Evolutionary conservation across 2,329 filamentous ascomycete genomes (phyloP).

Genomic region (Bipolaris gigantea): DNA sequence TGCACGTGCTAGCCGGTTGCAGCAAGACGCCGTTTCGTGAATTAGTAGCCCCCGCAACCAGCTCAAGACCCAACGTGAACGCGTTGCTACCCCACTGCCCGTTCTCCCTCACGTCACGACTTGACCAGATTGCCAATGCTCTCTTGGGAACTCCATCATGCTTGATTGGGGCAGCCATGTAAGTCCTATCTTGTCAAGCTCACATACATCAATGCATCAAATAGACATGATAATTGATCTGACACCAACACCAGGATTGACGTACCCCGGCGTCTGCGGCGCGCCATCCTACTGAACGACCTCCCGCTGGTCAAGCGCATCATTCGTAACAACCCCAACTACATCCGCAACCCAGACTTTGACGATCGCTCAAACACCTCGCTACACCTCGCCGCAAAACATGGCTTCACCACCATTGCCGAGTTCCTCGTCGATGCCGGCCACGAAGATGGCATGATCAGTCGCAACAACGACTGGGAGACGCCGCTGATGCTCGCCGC

Average conservation of each 20-base stretch:
- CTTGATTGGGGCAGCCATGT: slow-evolving; percentile 28
- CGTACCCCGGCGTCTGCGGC: slow-evolving; percentile 73
- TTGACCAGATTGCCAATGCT: slow-evolving; percentile 2
- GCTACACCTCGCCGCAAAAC: slow-evolving; percentile 75
- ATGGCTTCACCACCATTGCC: slow-evolving; percentile 71
- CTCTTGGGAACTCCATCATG: slow-evolving; percentile 24
- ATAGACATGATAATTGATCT: background rate
- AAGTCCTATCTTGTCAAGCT: slow-evolving; percentile 8
- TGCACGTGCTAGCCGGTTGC: slow-evolving; percentile 24
- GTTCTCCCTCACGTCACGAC: slow-evolving; percentile 12
- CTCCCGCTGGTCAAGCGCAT: slow-evolving; percentile 74
- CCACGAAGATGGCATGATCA: slow-evolving; percentile 73
- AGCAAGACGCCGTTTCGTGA: slow-evolving; percentile 33
- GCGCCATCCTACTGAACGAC: slow-evolving; percentile 78
- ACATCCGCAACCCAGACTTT: slow-evolving; percentile 79
- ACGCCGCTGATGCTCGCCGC: slow-evolving; percentile 82
- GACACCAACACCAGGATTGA: slow-evolving; percentile 64
- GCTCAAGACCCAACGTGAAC: slow-evolving; percentile 8
- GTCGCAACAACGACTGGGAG: slow-evolving; percentile 76
- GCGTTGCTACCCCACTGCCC: slow-evolving; percentile 10
- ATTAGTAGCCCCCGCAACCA: slow-evolving; percentile 29
- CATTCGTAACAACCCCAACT: slow-evolving; percentile 68
- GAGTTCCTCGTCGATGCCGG: slow-evolving; percentile 70
- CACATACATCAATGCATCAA: background rate
- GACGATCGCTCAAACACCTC: slow-evolving; percentile 78